Base-by-base conservation (phyloP, 441 rosid genomes). In the Populus hybrid region DNA sequence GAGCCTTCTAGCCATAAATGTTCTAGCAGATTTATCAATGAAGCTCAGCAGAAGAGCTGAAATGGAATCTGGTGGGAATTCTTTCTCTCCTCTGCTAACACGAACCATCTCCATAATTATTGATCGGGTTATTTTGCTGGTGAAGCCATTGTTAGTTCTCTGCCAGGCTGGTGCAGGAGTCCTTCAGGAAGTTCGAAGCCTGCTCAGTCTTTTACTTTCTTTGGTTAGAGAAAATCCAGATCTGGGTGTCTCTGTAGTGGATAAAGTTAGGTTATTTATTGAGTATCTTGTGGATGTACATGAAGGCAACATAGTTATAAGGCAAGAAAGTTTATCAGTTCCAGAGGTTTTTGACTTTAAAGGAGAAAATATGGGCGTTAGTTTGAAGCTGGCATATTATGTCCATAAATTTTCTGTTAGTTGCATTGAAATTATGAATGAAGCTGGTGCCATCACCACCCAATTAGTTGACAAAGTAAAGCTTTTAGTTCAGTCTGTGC, bases 371-470 rank as follows among this genome's bases (percentile, higher is more conserved):
- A 56, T 18, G 26, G 67, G 66, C 26, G 42, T 77, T 77, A 83
- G 64, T 84, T 82, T 85, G 73, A 86, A 89, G 78, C 53, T 94
- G 71, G 24, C 87, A 59, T 72, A 73, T 77, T 78, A 40, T 28
- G 73, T 91, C 42, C 86, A 86, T 80, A 86, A 82, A 69, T 88
- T 92, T 78, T 67, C 86, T 71, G 35, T 85, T 56, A 76, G 65
- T 73, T 89, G 84, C 86, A 85, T 95, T 78, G 89, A 86, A 78
- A 82, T 77, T 85, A 86, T 92, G 31, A 82, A 80, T 76, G 86
- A 86, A 73, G 79, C 77, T 70, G 77, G 83, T 72, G 75, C 85
- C 69, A 64, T 90, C 38, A 81, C 83, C 26, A 36, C 69, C 64
- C 81, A 86, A 72, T 78, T 89, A 68, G 82, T 83, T 70, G 83